A percentile compares a stretch with the other conserved stretches of the same genome.
Conservation (phyloP, 2,329 filamentous ascomycete species). For the Arachnomyces sp. region DNA sequence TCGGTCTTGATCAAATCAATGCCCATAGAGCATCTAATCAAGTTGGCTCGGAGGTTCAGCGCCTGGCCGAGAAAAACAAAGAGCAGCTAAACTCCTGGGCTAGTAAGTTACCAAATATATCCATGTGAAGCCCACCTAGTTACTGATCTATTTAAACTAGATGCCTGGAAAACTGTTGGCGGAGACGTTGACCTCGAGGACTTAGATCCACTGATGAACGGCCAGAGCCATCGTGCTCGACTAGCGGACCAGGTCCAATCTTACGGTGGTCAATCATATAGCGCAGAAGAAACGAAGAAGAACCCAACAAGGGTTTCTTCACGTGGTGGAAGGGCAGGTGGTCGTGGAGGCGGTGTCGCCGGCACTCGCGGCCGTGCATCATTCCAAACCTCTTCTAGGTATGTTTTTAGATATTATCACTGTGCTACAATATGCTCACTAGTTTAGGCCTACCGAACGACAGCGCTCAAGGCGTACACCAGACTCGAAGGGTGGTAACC, state of each 20-base stretch:
- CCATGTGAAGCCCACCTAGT: constrained; percentile 8
- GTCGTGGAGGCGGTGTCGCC: constrained; percentile 20
- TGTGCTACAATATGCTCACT: too few relatives aligned
- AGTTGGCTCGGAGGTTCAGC: constrained; percentile 21
- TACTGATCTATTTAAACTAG: constrained; percentile 14
- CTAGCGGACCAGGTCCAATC: constrained; percentile 18
- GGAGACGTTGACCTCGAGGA: constrained; percentile 24
- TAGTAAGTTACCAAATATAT: constrained; percentile 20
- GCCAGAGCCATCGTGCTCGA: constrained; percentile 31
- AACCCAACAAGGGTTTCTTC: not conserved
- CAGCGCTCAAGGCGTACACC: too few relatives aligned
- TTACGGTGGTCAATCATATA: constrained; percentile 13
- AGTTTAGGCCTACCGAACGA: too few relatives aligned
- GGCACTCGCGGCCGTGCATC: constrained; percentile 16
- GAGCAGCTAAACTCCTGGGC: constrained; percentile 23
- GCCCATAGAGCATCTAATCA: constrained; percentile 22
- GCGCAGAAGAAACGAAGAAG: not conserved
- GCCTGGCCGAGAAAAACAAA: constrained; percentile 20
- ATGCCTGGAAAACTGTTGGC: constrained; percentile 21
- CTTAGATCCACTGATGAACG: constrained; percentile 26
- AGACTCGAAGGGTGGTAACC: too few relatives aligned
- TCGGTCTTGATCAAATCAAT: constrained; percentile 21
- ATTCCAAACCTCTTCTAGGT: not conserved
- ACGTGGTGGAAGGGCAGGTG: constrained; percentile 6
- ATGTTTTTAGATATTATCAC: too few relatives aligned